Conservation (phyloP, 352 stramenopile genomes). For the Phytophthora chlamydospora region DNA sequence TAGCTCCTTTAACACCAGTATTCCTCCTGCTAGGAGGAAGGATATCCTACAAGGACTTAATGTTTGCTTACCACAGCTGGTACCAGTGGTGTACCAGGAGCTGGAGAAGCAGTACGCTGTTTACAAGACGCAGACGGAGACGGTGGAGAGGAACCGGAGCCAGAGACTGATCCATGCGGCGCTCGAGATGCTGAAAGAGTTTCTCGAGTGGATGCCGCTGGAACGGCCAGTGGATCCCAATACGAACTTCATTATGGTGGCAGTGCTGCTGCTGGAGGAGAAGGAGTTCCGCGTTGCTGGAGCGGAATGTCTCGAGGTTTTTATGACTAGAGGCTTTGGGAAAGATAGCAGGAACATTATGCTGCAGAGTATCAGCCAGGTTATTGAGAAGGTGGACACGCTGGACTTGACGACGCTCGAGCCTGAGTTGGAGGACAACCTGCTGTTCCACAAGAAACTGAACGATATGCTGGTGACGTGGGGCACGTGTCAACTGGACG, state of each 20-base stretch:
- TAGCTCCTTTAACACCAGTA: constrained; percentile 80
- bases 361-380: constrained; percentile 59
- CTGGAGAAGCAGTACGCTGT: constrained; percentile 72
- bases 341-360: constrained; percentile 74
- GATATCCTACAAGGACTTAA: constrained; percentile 84
- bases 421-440: constrained; percentile 53
- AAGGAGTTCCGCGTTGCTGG: constrained; percentile 56
- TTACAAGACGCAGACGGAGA: constrained; percentile 38
- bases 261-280: constrained; percentile 61
- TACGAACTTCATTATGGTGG: constrained; percentile 72
- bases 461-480: constrained; percentile 80
- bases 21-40: constrained; percentile 73
- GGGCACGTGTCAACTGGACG: constrained; percentile 70
- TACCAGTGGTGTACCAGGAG: constrained; percentile 75
- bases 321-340: constrained; percentile 67
- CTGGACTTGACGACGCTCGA: constrained; percentile 51
- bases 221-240: constrained; percentile 56
- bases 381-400: constrained; percentile 61
- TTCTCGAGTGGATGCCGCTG: constrained; percentile 84
- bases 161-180: constrained; percentile 65
- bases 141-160: constrained; percentile 38
- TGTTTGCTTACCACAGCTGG: constrained; percentile 67
- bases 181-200: constrained; percentile 80
- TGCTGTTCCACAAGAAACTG: constrained; percentile 76
- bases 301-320: constrained; percentile 77